Base-by-base conservation (phyloP, 2,329 filamentous ascomycete genomes). In the Tolypocladium pustulatum region DNA sequence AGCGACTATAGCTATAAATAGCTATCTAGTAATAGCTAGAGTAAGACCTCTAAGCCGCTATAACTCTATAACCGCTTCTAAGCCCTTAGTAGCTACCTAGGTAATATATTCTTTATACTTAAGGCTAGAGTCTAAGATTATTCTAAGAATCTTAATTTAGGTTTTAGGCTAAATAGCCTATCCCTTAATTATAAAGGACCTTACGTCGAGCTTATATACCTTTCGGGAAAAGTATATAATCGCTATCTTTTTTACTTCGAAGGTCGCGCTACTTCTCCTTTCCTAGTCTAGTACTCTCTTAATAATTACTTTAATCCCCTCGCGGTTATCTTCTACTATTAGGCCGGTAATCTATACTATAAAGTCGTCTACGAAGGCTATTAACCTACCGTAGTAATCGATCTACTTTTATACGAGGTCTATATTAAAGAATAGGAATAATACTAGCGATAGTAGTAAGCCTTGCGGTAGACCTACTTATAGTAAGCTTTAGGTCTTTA, bases 371-470 rank as follows among this genome's bases (percentile, higher is more conserved):
- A 70, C 58, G 54, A 63, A 63, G 2, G 60, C 62, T 1, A 61
- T 55, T 5, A 57, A 9, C 1, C 59, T 56, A 20, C 56, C 56
- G 8, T 3, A 25, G 10, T n/a, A 25, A 43, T 43, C 41, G 8
- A 25, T 25, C n/a, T 7, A 10, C 40, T 22, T 20, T 36, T 51
- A 9, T 13, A 60, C 59, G 8, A 60, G 43, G 25, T 60, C 59
- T 40, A 56, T 56, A 30, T 60, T 60, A 22, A 67, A 68, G 61
- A 70, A 71, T 5, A 73, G 67, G 59, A 72, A 75, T 73, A 61
- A 25, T 72, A 68, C 6, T 37, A 65, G 70, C 9, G 70, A 75
- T 8, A 75, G 61, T 8, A 67, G 69, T 3, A 69, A 75, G 4
- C 69, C 69, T 61, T 72, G 63, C 9, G 65, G 66, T 22, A 70